Evolutionary conservation across 192 early-diverging fungal species (phyloP), one percentile per base, ranked within the genome.

Genomic region (Dimargaris cristalligena): DNA sequence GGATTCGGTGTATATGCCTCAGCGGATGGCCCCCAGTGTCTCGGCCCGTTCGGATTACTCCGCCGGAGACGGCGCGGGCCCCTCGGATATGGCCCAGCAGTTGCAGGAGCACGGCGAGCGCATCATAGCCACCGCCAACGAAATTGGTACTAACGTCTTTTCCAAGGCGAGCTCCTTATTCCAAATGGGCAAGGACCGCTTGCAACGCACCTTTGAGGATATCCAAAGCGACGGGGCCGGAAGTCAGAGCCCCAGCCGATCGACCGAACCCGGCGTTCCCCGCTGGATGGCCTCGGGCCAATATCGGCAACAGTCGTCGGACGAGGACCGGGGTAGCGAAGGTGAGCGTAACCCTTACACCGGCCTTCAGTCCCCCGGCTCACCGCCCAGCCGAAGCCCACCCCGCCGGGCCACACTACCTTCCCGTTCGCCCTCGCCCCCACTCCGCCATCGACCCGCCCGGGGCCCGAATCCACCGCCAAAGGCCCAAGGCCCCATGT

Each of bases 141-240:
- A 73, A 58, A 34, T 76, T 20, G 71, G 74, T 0, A 59, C 64
- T 3, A 65, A 30, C 26, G 63, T 76, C 56, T 69, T 68, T 65
- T 69, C 71, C 58, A 71, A 76, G 63, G 74, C 74, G 23, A 71
- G 69, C 44, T 69, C 74, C 58, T 68, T 68, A 68, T 69, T 76
- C 61, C 62, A 68, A 22, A 69, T 69, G 34, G 74, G 74, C 50
- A 76, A 76, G 47, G 66, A 18, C 32, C 55, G 55, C 2, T 38
- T 57, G 23, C 55, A 57, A 26, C 55, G 33, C n/a, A 57, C 55
- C 28, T 38, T 57, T 57, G 55, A 57, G 55, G 55, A 57, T n/a
- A 32, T 57, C 11, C 55, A 57, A n/a, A 31, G 29, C 10, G 52
- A 54, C 4, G 52, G 52, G 4, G 32, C 33, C 29, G 52, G 33